Percentiles rank a stretch among this genome's conserved stretches.
Conservation (phyloP, 805 yeast species). For the Suhomyces vadensis region DNA sequence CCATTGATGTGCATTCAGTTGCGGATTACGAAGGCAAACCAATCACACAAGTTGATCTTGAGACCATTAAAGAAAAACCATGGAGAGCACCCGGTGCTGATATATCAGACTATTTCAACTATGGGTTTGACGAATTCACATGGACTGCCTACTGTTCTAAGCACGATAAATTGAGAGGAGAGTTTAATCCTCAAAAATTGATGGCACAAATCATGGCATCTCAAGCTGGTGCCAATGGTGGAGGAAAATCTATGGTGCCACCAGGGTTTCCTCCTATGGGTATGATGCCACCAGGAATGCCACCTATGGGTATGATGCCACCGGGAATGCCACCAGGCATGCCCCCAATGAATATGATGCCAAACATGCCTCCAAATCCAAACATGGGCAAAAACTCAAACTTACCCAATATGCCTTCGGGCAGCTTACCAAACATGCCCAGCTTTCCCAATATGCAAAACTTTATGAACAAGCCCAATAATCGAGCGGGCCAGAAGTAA, state of each 20-base stretch:
- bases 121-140: conserved; percentile 93
- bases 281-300: conserved; percentile 20
- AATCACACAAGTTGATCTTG: conserved; percentile 75
- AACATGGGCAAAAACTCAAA: conserved; percentile 17
- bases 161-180: conserved; percentile 78
- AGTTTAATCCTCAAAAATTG: conserved; percentile 79
- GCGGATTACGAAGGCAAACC: conserved; percentile 81
- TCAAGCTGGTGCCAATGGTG: conserved; percentile 14
- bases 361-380: conserved; percentile 26
- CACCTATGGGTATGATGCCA: conserved; percentile 8
- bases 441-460: conserved; percentile 23
- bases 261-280: conserved; percentile 27
- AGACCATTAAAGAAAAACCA: conserved; percentile 87
- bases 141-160: conserved; percentile 92
- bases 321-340: conserved; percentile 14
- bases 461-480: conserved; percentile 11
- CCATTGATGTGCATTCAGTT: conserved; percentile 67
- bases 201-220: conserved; percentile 60
- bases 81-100: conserved; percentile 99
- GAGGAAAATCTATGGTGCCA: conserved; percentile 10
- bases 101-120: conserved; percentile 90
- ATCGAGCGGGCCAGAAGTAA: conserved; percentile 2
- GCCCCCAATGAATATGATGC: conserved; percentile 24
- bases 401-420: conserved; percentile 24
- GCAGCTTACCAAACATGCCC: conserved; percentile 23